phyloP scores from a whole-genome alignment of 768 basidiomycete genomes.

The Saitozyma podzolica region DNA sequence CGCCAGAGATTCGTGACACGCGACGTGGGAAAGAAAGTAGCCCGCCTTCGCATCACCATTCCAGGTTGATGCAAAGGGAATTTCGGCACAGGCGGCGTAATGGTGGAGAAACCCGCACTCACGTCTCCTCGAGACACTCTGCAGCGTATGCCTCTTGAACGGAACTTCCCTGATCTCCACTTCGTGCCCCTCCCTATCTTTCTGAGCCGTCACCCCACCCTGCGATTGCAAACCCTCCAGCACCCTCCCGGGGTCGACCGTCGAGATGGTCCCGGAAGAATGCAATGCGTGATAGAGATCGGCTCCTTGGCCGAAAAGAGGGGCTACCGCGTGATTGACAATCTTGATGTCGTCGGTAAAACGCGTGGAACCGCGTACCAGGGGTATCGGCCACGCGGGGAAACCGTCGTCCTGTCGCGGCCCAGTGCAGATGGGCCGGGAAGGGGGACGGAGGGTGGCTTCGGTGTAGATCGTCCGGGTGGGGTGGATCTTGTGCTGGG shows the following conservation, averaged over 20 bases:
- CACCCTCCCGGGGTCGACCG: conserved; percentile 13
- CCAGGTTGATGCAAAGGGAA: no score
- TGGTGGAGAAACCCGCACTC: no score
- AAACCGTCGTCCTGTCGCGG: conserved; percentile 25
- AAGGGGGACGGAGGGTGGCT: conserved; percentile 7
- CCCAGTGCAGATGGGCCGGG: conserved; percentile 15
- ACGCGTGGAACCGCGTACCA: conserved; percentile 9
- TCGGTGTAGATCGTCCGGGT: conserved; percentile 9
- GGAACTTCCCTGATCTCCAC: no score
- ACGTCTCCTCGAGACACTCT: no score
- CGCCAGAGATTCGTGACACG: background rate
- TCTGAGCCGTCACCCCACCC: background rate
- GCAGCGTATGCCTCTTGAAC: no score
- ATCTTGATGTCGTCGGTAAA: conserved; percentile 37
- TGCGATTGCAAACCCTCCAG: conserved; percentile 17
- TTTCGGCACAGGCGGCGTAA: no score
- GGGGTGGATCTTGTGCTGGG: conserved; percentile 6
- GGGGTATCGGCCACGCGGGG: conserved; percentile 3
- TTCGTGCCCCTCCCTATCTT: no score
- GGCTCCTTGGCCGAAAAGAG: conserved; percentile 11
- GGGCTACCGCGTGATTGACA: conserved; percentile 22
- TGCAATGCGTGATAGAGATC: conserved; percentile 36
- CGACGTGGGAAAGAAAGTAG: no score
- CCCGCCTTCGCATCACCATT: no score
- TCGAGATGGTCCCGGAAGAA: conserved; percentile 6